phyloP scores from a whole-genome alignment of 2,329 filamentous ascomycete genomes.

The Colletotrichum abscissum region DNA sequence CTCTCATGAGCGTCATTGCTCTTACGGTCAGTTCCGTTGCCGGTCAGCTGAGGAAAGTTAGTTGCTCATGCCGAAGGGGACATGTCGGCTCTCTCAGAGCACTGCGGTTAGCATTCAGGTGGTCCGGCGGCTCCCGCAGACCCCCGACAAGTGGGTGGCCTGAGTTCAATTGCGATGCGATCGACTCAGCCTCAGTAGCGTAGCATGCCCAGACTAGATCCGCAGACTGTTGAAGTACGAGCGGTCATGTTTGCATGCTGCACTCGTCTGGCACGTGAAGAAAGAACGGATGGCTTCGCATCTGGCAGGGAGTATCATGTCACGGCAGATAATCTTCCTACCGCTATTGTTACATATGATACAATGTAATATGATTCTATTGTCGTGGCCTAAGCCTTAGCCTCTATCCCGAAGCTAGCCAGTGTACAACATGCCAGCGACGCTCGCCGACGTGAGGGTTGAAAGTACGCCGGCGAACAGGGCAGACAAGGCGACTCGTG shows the following conservation, averaged over 20 bases:
- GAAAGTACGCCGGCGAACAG: constrained; percentile 30
- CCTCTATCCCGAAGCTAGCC: neutral
- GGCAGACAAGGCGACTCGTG: constrained; percentile 24
- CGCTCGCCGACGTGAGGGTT: constrained; percentile 28
- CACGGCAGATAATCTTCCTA: neutral
- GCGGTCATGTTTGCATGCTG: neutral
- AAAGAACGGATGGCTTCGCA: neutral
- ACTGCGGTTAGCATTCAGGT: neutral
- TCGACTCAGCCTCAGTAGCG: neutral
- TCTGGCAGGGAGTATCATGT: neutral
- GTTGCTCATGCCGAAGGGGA: neutral
- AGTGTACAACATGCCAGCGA: constrained; percentile 30
- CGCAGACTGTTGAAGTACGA: neutral
- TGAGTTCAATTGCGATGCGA: neutral
- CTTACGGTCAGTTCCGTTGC: neutral
- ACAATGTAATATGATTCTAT: neutral
- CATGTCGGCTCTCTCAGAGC: neutral
- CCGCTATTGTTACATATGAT: neutral
- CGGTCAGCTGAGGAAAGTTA: neutral
- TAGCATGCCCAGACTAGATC: neutral
- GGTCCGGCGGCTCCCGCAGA: neutral
- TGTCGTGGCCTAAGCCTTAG: neutral
- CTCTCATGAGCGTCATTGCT: neutral
- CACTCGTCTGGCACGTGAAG: neutral
- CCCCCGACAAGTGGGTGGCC: neutral